phyloP scores from a whole-genome alignment of 1,284 basidiomycete genomes.

The Caloboletus inedulis region DNA sequence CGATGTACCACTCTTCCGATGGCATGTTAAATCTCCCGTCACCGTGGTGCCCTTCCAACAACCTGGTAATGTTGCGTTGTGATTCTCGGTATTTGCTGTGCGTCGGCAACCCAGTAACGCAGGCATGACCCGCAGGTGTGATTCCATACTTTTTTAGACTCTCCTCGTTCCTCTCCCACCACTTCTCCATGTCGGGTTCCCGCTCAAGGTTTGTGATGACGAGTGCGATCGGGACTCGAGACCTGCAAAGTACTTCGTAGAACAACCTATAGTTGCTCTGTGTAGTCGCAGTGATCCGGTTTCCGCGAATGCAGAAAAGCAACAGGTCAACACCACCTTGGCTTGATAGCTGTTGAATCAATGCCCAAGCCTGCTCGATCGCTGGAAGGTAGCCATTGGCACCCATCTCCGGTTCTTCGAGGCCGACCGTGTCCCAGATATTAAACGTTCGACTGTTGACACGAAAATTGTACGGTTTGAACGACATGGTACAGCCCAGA shows the following conservation, averaged over 20 bases:
- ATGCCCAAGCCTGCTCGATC: too few relatives aligned
- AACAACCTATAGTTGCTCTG: conserved; percentile 38
- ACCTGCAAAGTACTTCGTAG: conserved; percentile 32
- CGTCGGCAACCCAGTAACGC: conserved; percentile 33
- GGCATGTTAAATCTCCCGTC: conserved; percentile 29
- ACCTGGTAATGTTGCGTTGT: conserved; percentile 11
- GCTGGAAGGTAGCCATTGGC: too few relatives aligned
- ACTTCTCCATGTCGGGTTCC: conserved; percentile 33
- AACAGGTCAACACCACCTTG: conserved; percentile 34
- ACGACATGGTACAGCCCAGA: conserved; percentile 22
- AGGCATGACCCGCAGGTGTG: conserved; percentile 31
- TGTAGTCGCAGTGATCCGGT: conserved; percentile 30
- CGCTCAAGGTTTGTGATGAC: conserved; percentile 37
- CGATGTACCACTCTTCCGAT: conserved; percentile 25
- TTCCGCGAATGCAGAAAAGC: conserved; percentile 36
- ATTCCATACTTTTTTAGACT: conserved; percentile 25
- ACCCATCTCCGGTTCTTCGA: conserved; percentile 34
- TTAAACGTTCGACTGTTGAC: conserved; percentile 16
- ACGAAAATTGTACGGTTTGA: conserved; percentile 23
- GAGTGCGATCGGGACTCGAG: conserved; percentile 34
- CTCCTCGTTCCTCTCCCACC: conserved; percentile 27
- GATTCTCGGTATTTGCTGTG: conserved; percentile 23
- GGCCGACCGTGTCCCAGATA: conserved; percentile 38
- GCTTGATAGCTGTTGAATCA: too few relatives aligned
- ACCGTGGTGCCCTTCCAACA: conserved; percentile 16